A percentile compares a stretch with the other conserved stretches of the same genome.
Evolutionary conservation across 768 basidiomycete genomes (phyloP).

Genomic region (Mycena filopes): DNA sequence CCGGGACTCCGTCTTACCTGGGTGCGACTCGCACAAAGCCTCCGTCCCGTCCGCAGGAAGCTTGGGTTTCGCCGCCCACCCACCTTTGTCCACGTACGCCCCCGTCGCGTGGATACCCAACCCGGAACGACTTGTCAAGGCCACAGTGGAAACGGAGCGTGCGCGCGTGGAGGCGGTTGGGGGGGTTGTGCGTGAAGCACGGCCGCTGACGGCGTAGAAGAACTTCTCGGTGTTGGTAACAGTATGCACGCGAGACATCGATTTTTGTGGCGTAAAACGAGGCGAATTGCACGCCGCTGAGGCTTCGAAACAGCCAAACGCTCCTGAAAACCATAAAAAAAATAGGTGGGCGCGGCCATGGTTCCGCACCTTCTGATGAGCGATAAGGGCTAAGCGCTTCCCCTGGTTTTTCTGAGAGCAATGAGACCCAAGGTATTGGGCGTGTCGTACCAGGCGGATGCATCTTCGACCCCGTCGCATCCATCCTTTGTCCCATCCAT

Average conservation of each 20-base stretch:
- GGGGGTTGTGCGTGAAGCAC: slow-evolving; percentile 72
- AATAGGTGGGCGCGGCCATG: neutral
- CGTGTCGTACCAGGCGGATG: slow-evolving; percentile 77
- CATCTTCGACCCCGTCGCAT: slow-evolving; percentile 73
- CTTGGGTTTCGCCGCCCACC: slow-evolving; percentile 86
- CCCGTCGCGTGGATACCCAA: slow-evolving; percentile 80
- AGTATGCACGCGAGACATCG: slow-evolving; percentile 84
- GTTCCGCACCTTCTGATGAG: slow-evolving; percentile 74
- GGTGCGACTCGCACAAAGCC: slow-evolving; percentile 92
- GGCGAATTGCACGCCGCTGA: slow-evolving; percentile 76
- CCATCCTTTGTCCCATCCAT: slow-evolving; percentile 78
- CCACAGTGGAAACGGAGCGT: slow-evolving; percentile 88
- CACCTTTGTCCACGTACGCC: slow-evolving; percentile 87
- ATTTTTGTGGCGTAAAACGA: slow-evolving; percentile 88
- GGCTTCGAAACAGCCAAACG: slow-evolving; percentile 84
- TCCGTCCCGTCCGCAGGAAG: slow-evolving; percentile 84
- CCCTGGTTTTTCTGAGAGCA: slow-evolving; percentile 58
- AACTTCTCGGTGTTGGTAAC: slow-evolving; percentile 76
- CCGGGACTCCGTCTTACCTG: slow-evolving; percentile 85
- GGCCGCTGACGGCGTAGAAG: slow-evolving; percentile 84
- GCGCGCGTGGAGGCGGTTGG: slow-evolving; percentile 75
- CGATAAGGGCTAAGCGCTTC: slow-evolving; percentile 83
- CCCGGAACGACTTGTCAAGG: slow-evolving; percentile 90
- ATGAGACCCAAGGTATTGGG: neutral
- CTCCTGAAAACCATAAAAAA: slow-evolving; percentile 73